These are phyloP conservation scores for Sordariomycetes sp. DNA, from an alignment of 2,329 filamentous ascomycete genomes.

Conservation along the genomic window DNA sequence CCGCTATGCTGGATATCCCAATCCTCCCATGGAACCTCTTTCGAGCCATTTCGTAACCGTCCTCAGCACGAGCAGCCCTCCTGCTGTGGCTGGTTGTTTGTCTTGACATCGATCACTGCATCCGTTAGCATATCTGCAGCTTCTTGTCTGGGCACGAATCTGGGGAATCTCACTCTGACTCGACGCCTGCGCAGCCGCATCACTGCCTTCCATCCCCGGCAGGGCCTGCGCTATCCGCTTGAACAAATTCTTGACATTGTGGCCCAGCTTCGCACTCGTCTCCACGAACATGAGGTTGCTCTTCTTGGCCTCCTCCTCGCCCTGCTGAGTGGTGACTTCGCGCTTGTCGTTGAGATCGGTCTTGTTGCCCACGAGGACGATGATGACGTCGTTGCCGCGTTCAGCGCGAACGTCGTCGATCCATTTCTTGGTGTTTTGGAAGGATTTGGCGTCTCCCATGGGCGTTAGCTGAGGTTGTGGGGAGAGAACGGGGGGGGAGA, in stretches of 20 bases:
- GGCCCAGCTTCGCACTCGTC: slow-evolving; percentile 93
- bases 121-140: slow-evolving; percentile 7
- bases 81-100: slow-evolving; percentile 62
- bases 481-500: background rate
- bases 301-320: slow-evolving; percentile 96
- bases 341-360: slow-evolving; percentile 97
- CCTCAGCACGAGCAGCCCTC: slow-evolving; percentile 52
- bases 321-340: slow-evolving; percentile 91
- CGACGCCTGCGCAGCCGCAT: slow-evolving; percentile 61
- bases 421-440: slow-evolving; percentile 99
- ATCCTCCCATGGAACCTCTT: slow-evolving; percentile 4
- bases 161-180: slow-evolving; percentile 60
- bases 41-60: background rate
- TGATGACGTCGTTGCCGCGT: slow-evolving; percentile 96
- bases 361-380: slow-evolving; percentile 97
- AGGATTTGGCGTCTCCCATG: slow-evolving; percentile 72
- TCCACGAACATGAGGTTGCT: slow-evolving; percentile 99
- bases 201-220: slow-evolving; percentile 92
- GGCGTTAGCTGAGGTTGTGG: slow-evolving; percentile 3
- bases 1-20: slow-evolving; percentile 5
- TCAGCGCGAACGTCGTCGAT: slow-evolving; percentile 97
- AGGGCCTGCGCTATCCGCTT: slow-evolving; percentile 96
- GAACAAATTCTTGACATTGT: slow-evolving; percentile 97
- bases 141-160: background rate
- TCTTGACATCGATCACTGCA: slow-evolving; percentile 71